phyloP scores from a whole-genome alignment of 1,284 basidiomycete genomes.

The Ceraceosorus guamensis region DNA sequence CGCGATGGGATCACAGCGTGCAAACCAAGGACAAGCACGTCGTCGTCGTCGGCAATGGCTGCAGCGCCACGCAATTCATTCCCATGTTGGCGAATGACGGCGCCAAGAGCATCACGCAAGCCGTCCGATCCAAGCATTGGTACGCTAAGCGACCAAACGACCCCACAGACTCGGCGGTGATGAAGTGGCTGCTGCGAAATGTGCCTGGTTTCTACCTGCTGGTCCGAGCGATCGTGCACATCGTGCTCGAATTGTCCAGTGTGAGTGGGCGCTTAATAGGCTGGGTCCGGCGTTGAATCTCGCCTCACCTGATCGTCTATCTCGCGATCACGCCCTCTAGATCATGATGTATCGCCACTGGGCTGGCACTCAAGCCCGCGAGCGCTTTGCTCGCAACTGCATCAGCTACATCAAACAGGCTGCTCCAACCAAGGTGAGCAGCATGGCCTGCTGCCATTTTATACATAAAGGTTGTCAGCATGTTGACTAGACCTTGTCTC shows the following conservation, averaged over 20 bases:
- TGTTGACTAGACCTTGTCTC: too few species aligned
- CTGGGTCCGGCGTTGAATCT: constrained; percentile 1
- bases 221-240: constrained; percentile 32
- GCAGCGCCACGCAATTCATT: constrained; percentile 39
- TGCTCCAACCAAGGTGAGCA: constrained; percentile 25
- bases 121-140: constrained; percentile 43
- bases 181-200: constrained; percentile 31
- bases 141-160: constrained; percentile 18
- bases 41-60: constrained; percentile 46
- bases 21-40: constrained; percentile 45
- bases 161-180: constrained; percentile 21
- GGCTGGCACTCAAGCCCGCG: constrained; percentile 20
- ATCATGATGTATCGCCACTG: constrained; percentile 24
- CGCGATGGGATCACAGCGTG: constrained; percentile 46
- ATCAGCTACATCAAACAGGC: constrained; percentile 27
- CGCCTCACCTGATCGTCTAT: too few species aligned
- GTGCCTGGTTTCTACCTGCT: constrained; percentile 24
- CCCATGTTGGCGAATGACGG: constrained; percentile 25
- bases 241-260: constrained; percentile 39
- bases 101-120: constrained; percentile 35
- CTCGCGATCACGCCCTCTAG: background rate
- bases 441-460: too few species aligned
- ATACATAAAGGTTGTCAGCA: too few species aligned
- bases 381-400: constrained; percentile 27
- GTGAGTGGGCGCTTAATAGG: constrained; percentile 24